Evolutionary conservation across 306 rosid genomes (phyloP).

Genomic region (Lathyrus sativus): DNA sequence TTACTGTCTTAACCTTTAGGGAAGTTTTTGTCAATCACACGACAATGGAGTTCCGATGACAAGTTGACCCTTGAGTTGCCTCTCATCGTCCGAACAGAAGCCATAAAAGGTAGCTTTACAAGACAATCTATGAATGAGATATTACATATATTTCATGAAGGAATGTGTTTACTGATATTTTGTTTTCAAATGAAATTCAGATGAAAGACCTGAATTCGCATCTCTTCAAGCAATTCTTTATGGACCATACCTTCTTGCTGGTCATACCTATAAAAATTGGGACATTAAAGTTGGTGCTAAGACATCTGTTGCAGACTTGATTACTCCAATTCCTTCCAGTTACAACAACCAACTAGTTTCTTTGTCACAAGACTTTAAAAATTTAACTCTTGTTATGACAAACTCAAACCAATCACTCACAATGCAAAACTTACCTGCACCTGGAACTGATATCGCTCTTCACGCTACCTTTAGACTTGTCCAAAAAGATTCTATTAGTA

Average conservation of each 20-base stretch:
- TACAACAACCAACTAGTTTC: conserved; percentile 58
- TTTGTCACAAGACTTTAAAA: conserved; percentile 46
- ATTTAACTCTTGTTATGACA: conserved; percentile 51
- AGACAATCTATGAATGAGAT: neutral
- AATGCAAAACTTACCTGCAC: conserved; percentile 51
- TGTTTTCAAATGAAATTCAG: conserved; percentile 54
- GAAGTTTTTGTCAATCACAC: conserved; percentile 53
- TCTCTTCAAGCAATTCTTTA: conserved; percentile 74
- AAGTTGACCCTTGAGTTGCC: conserved; percentile 69
- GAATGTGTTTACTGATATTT: conserved; percentile 6
- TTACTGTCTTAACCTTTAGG: conserved; percentile 48
- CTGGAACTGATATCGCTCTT: conserved; percentile 53
- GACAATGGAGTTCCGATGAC: conserved; percentile 67
- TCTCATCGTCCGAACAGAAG: conserved; percentile 64
- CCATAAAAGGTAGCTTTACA: conserved; percentile 58
- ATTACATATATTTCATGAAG: neutral
- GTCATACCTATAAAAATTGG: conserved; percentile 59
- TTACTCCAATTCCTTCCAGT: conserved; percentile 62
- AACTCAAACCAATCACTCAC: conserved; percentile 56
- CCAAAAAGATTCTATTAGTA: conserved; percentile 35
- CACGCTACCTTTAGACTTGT: conserved; percentile 75
- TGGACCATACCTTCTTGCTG: conserved; percentile 79
- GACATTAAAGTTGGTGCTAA: conserved; percentile 48
- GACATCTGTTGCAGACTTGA: conserved; percentile 53
- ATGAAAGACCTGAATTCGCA: conserved; percentile 70